Evolutionary conservation across 1,284 basidiomycete genomes (phyloP), one percentile per base, ranked within the genome.

Genomic region (Cutaneotrichosporon sp.): DNA sequence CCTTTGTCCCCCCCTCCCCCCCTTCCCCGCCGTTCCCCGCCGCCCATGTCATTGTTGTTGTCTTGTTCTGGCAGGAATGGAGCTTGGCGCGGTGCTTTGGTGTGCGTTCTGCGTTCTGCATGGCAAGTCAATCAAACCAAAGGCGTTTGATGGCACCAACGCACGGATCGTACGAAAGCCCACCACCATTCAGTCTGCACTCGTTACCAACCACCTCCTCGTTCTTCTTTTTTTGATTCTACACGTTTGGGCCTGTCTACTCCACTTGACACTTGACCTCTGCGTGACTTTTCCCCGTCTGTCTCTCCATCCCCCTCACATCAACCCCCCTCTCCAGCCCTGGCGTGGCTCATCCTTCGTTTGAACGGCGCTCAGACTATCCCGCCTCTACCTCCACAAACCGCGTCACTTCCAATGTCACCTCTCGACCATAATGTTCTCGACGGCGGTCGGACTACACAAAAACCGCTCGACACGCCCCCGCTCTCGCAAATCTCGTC

Each of bases 321-420:
- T 20, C 35, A 19, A 19, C 35, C 35, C 32, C 37, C 33, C 22
- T 14, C 16, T 32, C n/a, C n/a, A 27, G 33, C 19, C 33, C 20
- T 17, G 44, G 44, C 39, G 45, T 41, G 27, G 39, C 46, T 33
- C 48, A 49, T 45, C 27, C 33, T 24, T 43, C 48, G 34, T 39
- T 27, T 47, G 64, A 60, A 54, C 59, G 49, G 59, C 55, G 61
- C 66, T 66, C 65, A 68, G 55, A 66, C 66, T 17, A 37, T 55
- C 39, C 51, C 59, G 55, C 52, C 52, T 47, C 37, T 59, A 49
- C 52, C 55, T 37, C 38, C 57, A 17, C 51, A 50, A n/a, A 35
- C 53, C 46, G 43, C 56, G 22, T 41, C 54, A 25, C 50, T 51
- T 33, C 51, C 57, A 16, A 47, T 48, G 25, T 49, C 46, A 35